Conservation (phyloP, 208 protist genomes). For the Porcisia deanei region DNA sequence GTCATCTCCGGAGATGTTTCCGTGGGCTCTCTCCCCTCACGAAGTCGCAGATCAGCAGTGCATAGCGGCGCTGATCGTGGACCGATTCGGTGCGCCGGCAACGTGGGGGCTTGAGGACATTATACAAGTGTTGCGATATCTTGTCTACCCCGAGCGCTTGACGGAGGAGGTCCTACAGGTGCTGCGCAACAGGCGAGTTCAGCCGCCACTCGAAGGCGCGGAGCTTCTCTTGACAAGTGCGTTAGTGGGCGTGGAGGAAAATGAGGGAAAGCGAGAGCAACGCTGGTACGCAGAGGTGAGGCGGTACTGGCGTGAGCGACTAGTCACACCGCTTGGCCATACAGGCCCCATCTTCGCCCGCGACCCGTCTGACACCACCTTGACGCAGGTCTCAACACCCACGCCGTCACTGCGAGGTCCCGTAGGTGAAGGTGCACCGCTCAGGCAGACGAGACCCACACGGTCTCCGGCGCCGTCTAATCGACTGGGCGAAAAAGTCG, state of each 20-base stretch:
- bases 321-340: not conserved
- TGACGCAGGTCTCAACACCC: not conserved
- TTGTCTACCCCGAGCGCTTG: slow-evolving; percentile 15
- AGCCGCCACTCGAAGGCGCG: slow-evolving; percentile 19
- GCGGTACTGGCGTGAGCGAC: slow-evolving; percentile 21
- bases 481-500: not conserved
- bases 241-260: not conserved
- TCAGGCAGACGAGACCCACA: not conserved
- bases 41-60: slow-evolving; percentile 14
- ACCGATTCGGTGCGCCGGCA: slow-evolving; percentile 1
- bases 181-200: slow-evolving; percentile 10
- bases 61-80: slow-evolving; percentile 9
- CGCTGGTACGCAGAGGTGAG: not conserved
- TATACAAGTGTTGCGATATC: slow-evolving; percentile 5
- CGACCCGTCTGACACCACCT: not conserved
- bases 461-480: not conserved
- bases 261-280: not conserved
- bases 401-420: not conserved
- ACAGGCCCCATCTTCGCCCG: not conserved
- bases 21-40: slow-evolving; percentile 2
- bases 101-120: slow-evolving; percentile 14
- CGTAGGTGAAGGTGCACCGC: not conserved
- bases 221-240: slow-evolving; percentile 9
- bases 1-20: not conserved
- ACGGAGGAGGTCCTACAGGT: slow-evolving; percentile 7